Evolutionary conservation across 371 early-diverging fungal genomes (phyloP), one percentile per base, ranked within the genome.

Genomic region (Rhizopus arrhizus): DNA sequence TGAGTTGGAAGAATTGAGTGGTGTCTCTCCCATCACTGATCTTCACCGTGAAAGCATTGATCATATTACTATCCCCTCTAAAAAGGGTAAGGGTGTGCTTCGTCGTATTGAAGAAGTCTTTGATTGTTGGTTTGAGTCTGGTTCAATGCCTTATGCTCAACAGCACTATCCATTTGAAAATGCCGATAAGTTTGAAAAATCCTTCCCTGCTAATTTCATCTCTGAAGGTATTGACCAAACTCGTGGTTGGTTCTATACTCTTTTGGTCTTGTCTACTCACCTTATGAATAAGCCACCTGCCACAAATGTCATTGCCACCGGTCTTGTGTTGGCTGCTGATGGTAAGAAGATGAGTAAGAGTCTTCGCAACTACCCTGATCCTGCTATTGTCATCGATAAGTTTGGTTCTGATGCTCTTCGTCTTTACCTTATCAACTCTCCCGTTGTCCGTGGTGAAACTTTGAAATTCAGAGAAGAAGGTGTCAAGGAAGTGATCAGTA

Each of bases 341-440:
- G 99, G 99, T 68, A 99, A 99, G 82, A 99, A 99, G 87, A 99
- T 99, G 99, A 93, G 94, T 73, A 99, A 99, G 87, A 88, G 97
- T 68, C 87, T 99, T 58, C 97, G 99, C 89, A 99, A 99, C 88
- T 99, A 99, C 77, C 99, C 99, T 31, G 99, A 99, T 65, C 99
- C 99, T 36, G 84, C 63, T 63, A 58, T 84, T 40, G 84, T 99
- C 54, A 77, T 99, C 53, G 83, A 97, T 68, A 81, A 85, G 61
- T 97, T 94, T 80, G 99, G 99, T 72, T 99, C 99, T 55, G 99
- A 99, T 78, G 93, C 97, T 35, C 85, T 99, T 49, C 89, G 98
- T 61, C 78, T 99, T 61, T 99, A 99, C 77, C 79, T 99, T 55
- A 94, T 99, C 81, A 99, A 97, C 77, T 99, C 99, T 29, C 99